Evolutionary conservation across 805 yeast genomes (phyloP).

Genomic region (Schizosaccharomyces pombe): ASM294v3 CU329670.1:130501-131000

Average conservation of each 20-base stretch:
- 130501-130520: not conserved
- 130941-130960: conserved; percentile 35
- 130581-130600: not conserved
- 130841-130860: conserved; percentile 19
- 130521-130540: not conserved
- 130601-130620: not conserved
- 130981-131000: no score
- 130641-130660: not conserved
- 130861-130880: conserved; percentile 14
- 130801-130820: conserved; percentile 15
- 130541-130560: not conserved
- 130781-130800: conserved; percentile 25
- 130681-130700: not conserved
- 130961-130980: conserved; percentile 18
- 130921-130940: conserved; percentile 36
- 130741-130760: conserved; percentile 23
- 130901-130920: conserved; percentile 29
- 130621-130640: not conserved
- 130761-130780: conserved; percentile 39
- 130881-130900: conserved; percentile 32
- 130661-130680: not conserved
- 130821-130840: conserved; percentile 14
- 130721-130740: not conserved
- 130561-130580: not conserved
- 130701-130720: not conserved